A percentile compares a stretch with the other conserved stretches of the same genome.
phyloP scores from a whole-genome alignment of 352 stramenopile genomes.

The Globisporangium spinosum region DNA sequence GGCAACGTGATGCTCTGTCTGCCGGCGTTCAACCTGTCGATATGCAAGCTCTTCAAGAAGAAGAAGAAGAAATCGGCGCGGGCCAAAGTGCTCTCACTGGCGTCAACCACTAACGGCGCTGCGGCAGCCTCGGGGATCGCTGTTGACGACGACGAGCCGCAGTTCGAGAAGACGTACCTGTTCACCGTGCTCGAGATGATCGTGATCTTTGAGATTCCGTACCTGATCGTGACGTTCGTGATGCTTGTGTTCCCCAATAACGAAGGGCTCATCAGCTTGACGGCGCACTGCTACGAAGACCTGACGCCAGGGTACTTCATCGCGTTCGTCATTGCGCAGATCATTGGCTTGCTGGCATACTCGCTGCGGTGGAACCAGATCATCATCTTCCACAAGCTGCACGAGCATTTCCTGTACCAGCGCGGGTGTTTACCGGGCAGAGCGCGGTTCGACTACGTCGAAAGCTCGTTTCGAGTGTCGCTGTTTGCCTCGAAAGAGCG shows the following conservation, averaged over 20 bases:
- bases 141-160: slow-evolving; percentile 43
- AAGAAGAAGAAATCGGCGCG: slow-evolving; percentile 15
- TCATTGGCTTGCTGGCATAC: slow-evolving; percentile 55
- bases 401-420: slow-evolving; percentile 77
- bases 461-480: slow-evolving; percentile 40
- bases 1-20: slow-evolving; percentile 66
- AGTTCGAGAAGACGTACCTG: slow-evolving; percentile 64
- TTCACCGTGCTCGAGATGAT: slow-evolving; percentile 75
- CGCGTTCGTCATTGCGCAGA: slow-evolving; percentile 43
- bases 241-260: slow-evolving; percentile 36
- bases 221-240: slow-evolving; percentile 53
- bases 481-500: slow-evolving; percentile 38
- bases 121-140: slow-evolving; percentile 31
- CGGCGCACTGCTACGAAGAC: slow-evolving; percentile 32
- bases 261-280: slow-evolving; percentile 36
- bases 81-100: slow-evolving; percentile 21
- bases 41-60: slow-evolving; percentile 49
- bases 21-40: slow-evolving; percentile 55
- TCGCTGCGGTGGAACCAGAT: slow-evolving; percentile 75
- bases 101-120: slow-evolving; percentile 26
- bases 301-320: slow-evolving; percentile 25
- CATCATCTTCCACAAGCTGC: slow-evolving; percentile 71
- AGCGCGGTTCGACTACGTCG: slow-evolving; percentile 64
- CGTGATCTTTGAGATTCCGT: slow-evolving; percentile 75
- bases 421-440: slow-evolving; percentile 51